Conservation (phyloP, 768 basidiomycete species). For the Leccinum uliginosum region DNA sequence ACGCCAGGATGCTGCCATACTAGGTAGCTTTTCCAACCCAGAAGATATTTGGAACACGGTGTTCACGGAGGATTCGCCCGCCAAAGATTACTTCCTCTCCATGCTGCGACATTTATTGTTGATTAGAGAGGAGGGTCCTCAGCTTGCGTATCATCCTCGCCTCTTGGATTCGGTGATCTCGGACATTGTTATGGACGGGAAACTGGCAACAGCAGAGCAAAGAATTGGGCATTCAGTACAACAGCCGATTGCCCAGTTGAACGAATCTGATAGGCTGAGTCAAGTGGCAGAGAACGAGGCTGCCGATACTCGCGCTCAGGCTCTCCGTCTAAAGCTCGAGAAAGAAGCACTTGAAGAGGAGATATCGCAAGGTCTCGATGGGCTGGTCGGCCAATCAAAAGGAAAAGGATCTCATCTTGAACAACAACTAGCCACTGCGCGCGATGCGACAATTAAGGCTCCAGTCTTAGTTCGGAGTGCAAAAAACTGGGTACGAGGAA, state of each 20-base stretch:
- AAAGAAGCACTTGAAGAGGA: constrained; percentile 82
- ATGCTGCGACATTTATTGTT: constrained; percentile 92
- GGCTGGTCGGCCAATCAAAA: constrained; percentile 80
- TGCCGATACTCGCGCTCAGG: constrained; percentile 57
- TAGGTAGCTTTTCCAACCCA: constrained; percentile 76
- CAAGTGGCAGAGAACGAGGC: constrained; percentile 76
- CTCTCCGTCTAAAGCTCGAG: constrained; percentile 67
- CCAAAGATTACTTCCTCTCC: constrained; percentile 83
- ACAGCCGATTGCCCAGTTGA: constrained; percentile 83
- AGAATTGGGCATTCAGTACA: constrained; percentile 88
- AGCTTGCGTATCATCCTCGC: constrained; percentile 84
- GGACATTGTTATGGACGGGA: constrained; percentile 90
- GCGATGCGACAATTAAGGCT: constrained; percentile 72
- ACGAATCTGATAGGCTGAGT: constrained; percentile 81
- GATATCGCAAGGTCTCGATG: constrained; percentile 74
- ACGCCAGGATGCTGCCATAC: constrained; percentile 69
- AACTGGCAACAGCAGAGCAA: constrained; percentile 77
- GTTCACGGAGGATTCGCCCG: constrained; percentile 69
- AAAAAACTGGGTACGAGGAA: constrained; percentile 79
- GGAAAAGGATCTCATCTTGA: constrained; percentile 62
- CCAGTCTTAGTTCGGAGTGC: constrained; percentile 71
- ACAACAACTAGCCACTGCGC: constrained; percentile 69
- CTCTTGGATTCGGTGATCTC: constrained; percentile 86
- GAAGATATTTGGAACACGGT: constrained; percentile 82
- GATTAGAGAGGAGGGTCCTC: constrained; percentile 82